Evolutionary conservation across 805 yeast genomes (phyloP).

Genomic region (Starmerella floricola): DNA sequence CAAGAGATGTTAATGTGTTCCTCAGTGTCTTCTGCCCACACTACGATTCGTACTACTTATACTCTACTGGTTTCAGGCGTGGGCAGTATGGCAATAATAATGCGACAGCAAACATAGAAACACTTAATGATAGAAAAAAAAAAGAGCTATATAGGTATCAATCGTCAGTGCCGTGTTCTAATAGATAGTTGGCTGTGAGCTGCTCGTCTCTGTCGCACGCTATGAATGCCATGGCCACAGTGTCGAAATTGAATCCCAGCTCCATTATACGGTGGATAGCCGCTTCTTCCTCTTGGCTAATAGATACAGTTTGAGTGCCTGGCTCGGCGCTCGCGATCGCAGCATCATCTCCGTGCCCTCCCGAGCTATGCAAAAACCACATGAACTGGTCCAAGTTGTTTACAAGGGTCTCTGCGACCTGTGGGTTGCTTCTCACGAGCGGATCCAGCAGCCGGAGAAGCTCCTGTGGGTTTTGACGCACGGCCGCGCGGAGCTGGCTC

Average conservation of each 20-base stretch:
- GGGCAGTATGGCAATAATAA: too few relatives aligned
- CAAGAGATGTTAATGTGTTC: too few relatives aligned
- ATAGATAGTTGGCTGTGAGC: slow-evolving; percentile 83
- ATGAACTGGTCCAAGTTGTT: slow-evolving; percentile 75
- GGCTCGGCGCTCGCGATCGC: slow-evolving; percentile 26
- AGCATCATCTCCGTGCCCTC: slow-evolving; percentile 34
- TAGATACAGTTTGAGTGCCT: slow-evolving; percentile 28
- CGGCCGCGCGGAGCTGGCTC: slow-evolving; percentile 57
- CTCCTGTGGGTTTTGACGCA: slow-evolving; percentile 78
- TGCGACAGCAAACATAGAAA: too few relatives aligned
- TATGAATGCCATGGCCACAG: slow-evolving; percentile 85
- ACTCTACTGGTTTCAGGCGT: too few relatives aligned
- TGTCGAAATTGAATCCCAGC: slow-evolving; percentile 78
- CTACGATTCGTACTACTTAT: too few relatives aligned
- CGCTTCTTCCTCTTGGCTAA: slow-evolving; percentile 72
- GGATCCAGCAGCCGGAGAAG: slow-evolving; percentile 74
- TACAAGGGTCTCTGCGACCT: slow-evolving; percentile 44
- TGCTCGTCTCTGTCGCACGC: slow-evolving; percentile 98
- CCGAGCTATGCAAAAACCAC: slow-evolving; percentile 48
- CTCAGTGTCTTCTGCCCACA: too few relatives aligned
- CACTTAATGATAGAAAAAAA: too few relatives aligned
- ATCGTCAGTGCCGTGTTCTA: slow-evolving; percentile 34
- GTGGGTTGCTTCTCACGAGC: slow-evolving; percentile 71
- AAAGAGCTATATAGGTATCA: too few relatives aligned
- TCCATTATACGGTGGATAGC: slow-evolving; percentile 87